phyloP scores from a whole-genome alignment of 495 filamentous ascomycete species.

The Neurospora sublineolata region DNA sequence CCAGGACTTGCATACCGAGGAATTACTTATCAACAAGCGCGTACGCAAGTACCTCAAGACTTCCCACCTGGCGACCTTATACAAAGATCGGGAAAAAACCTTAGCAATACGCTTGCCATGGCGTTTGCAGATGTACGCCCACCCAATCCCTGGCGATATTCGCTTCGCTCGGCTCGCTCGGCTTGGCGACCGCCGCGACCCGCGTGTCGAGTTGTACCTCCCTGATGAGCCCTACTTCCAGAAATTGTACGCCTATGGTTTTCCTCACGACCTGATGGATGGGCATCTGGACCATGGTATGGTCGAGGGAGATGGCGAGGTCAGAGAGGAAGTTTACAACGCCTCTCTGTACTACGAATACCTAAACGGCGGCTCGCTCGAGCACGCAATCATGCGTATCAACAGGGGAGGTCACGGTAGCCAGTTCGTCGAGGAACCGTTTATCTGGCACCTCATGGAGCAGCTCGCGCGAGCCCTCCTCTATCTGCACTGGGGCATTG shows the following conservation, averaged over 20 bases:
- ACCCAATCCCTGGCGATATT: background rate
- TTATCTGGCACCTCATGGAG: conserved; percentile 10
- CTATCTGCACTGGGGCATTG: conserved; percentile 2
- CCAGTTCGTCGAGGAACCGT: conserved; percentile 1
- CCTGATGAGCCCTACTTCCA: conserved; percentile 4
- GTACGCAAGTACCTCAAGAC: background rate
- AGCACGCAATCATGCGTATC: conserved; percentile 2
- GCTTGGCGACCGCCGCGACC: background rate
- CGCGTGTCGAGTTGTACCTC: background rate
- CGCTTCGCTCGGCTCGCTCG: conserved; percentile 5
- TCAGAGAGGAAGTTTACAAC: background rate
- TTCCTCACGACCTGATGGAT: background rate
- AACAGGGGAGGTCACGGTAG: background rate
- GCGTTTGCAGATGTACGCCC: background rate
- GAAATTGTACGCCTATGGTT: background rate
- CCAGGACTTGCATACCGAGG: background rate
- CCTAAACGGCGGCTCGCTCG: conserved; percentile 6
- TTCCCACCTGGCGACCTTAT: background rate
- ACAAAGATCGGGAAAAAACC: background rate
- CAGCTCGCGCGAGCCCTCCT: conserved; percentile 6
- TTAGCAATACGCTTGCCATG: background rate
- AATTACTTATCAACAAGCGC: conserved; percentile 4
- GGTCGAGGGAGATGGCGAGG: background rate
- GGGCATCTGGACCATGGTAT: background rate
- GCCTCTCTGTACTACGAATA: conserved; percentile 6